Evolutionary conservation across 257 asterid genomes (phyloP).

Genomic region (Mentha longifolia): DNA sequence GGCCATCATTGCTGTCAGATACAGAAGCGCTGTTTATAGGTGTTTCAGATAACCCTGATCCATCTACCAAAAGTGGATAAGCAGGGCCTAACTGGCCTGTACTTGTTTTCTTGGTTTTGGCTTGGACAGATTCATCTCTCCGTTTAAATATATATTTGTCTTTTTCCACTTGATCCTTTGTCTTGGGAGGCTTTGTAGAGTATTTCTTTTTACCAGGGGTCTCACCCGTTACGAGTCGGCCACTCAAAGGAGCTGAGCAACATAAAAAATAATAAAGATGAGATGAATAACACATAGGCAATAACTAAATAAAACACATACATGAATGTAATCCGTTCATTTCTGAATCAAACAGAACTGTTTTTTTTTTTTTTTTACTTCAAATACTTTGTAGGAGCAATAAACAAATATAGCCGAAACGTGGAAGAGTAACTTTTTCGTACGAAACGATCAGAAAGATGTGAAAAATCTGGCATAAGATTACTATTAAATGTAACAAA

Average conservation of each 20-base stretch:
- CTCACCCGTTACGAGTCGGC: conserved; percentile 53
- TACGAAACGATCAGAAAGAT: neutral
- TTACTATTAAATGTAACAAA: neutral
- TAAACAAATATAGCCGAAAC: neutral
- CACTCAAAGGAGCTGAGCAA: conserved; percentile 56
- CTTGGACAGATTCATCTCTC: conserved; percentile 67
- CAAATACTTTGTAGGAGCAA: neutral
- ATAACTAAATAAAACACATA: neutral
- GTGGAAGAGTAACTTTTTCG: neutral
- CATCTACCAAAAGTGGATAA: conserved; percentile 43
- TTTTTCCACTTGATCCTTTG: conserved; percentile 56
- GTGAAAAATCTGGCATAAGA: neutral
- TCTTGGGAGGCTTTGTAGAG: conserved; percentile 35
- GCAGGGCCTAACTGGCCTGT: conserved; percentile 43
- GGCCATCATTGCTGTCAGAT: conserved; percentile 42
- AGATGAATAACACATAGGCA: neutral
- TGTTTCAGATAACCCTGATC: conserved; percentile 40
- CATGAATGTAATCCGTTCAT: neutral
- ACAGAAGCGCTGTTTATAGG: conserved; percentile 36
- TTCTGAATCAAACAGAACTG: neutral
- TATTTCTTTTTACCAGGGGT: conserved; percentile 50
- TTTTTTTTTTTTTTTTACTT: neutral
- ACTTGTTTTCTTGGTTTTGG: conserved; percentile 49
- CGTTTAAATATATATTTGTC: conserved; percentile 60
- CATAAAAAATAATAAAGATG: neutral